phyloP scores from a whole-genome alignment of 257 asterid genomes.

The Solanum microdontum region DNA sequence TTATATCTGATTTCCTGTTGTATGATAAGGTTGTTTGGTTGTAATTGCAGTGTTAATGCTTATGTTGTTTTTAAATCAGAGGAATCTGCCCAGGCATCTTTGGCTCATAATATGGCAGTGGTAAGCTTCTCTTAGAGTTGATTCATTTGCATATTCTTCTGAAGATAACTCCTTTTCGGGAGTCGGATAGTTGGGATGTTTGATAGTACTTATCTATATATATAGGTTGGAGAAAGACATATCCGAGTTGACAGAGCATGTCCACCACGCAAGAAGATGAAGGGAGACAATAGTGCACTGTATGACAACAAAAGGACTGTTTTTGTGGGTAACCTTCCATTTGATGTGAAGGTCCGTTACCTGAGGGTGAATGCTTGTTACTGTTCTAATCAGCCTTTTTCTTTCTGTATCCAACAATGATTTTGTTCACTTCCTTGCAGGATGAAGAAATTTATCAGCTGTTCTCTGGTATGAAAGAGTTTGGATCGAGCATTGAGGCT shows the following conservation, averaged over 20 bases:
- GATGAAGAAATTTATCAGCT: slow-evolving; percentile 85
- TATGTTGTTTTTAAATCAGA: slow-evolving; percentile 77
- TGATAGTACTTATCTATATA: slow-evolving; percentile 5
- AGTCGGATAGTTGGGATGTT: not conserved
- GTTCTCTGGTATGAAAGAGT: slow-evolving; percentile 50
- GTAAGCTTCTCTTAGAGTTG: slow-evolving; percentile 22
- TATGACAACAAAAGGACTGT: slow-evolving; percentile 77
- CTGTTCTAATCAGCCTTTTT: not conserved
- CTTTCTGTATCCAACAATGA: not conserved
- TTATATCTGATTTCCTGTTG: not conserved
- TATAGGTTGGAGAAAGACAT: slow-evolving; percentile 83
- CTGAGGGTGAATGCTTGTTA: not conserved
- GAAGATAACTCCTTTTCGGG: not conserved
- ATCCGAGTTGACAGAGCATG: slow-evolving; percentile 96
- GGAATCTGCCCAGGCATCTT: slow-evolving; percentile 78
- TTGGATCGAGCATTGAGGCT: slow-evolving; percentile 73
- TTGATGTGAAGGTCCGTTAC: slow-evolving; percentile 71
- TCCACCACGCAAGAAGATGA: slow-evolving; percentile 93
- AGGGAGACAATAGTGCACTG: slow-evolving; percentile 51
- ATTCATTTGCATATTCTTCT: not conserved
- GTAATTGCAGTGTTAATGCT: slow-evolving; percentile 72
- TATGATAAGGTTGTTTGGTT: not conserved
- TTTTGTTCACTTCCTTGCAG: slow-evolving; percentile 22
- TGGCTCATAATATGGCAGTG: slow-evolving; percentile 91
- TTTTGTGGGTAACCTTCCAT: slow-evolving; percentile 90